Evolutionary conservation across 2,329 filamentous ascomycete species (phyloP), one percentile per base, ranked within the genome.

Genomic region (Dothidotthia symphoricarpi): DNA sequence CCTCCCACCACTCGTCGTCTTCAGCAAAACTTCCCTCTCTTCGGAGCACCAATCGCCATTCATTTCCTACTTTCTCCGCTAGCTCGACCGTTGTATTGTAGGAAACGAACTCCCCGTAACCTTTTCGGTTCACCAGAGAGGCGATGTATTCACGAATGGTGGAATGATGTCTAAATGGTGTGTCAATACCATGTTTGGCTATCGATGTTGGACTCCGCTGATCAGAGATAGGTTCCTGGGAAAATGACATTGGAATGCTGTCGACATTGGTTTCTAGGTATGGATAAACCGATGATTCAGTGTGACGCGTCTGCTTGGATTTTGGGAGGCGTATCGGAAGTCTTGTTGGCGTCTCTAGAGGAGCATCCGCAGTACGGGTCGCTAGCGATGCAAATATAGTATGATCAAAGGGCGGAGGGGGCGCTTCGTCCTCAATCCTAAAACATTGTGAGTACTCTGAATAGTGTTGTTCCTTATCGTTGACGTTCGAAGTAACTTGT

Each of bases 181-280:
- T 80, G 13, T 78, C 68, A 0, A 68, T 51, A 3, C 81, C 81
- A 43, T 85, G 77, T 16, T 73, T 48, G 8, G 50, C 47, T 54
- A 16, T 64, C 46, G 34, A 75, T 64, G 13, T 69, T 71, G 39
- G 60, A 59, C 28, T 70, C 50, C 11, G 69, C 71, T 16, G 66
- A 58, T 28, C 55, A 0, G 78, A 73, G 11, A 82, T 77, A 0
- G 70, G 67, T 36, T 82, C 78, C 43, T 78, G 70, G 0, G 72
- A 75, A 57, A 78, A 85, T 12, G 74, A 69, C 82, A 85, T 85
- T 0, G 78, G 69, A 2, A 73, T 53, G 5, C 69, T 68, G 45
- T 78, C 74, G 28, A 85, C 76, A 46, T 85, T 85, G 3, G 80
- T 85, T 54, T 85, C 78, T n/a, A 85, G 64, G 14, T 76, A 75